Evolutionary conservation across 352 stramenopile genomes (phyloP).

Genomic region (Phytophthora cryptogea): DNA sequence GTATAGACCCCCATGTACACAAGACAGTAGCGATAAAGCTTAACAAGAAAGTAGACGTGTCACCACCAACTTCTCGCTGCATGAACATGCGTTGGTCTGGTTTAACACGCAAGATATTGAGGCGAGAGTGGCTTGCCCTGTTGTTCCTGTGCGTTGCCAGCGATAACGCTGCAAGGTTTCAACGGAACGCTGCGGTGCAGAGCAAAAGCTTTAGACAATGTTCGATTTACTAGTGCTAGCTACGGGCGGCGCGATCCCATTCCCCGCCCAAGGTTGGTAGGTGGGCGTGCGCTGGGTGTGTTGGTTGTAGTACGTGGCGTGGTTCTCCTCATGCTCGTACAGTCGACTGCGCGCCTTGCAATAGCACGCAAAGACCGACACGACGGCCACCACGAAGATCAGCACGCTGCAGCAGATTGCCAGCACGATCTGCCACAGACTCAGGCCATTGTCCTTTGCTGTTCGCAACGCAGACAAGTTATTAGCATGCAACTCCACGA

Average conservation of each 20-base stretch:
- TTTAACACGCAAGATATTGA: background rate
- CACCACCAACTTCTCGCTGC: background rate
- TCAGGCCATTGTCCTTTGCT: slow-evolving; percentile 24
- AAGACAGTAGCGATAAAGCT: slow-evolving; percentile 15
- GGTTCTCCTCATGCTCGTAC: slow-evolving; percentile 45
- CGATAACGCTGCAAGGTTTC: background rate
- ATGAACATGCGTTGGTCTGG: background rate
- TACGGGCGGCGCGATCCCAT: slow-evolving; percentile 3
- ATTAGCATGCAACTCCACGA: background rate
- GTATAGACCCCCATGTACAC: slow-evolving; percentile 25
- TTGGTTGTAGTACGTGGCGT: slow-evolving; percentile 42
- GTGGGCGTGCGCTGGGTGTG: background rate
- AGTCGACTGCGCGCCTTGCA: slow-evolving; percentile 52
- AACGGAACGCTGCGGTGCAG: background rate
- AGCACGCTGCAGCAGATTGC: slow-evolving; percentile 52
- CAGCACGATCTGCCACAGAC: slow-evolving; percentile 52
- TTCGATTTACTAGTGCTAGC: slow-evolving; percentile 21
- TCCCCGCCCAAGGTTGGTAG: slow-evolving; percentile 14
- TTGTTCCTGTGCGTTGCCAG: background rate
- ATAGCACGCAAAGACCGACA: slow-evolving; percentile 54
- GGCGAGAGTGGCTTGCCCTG: background rate
- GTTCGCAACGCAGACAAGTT: background rate
- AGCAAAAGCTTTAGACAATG: slow-evolving; percentile 15
- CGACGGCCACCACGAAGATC: slow-evolving; percentile 44
- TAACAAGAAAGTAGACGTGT: slow-evolving; percentile 11